These are phyloP conservation scores for Emergomyces orientalis DNA, from an alignment of 2,329 filamentous ascomycete species.

Conservation along the genomic window DNA sequence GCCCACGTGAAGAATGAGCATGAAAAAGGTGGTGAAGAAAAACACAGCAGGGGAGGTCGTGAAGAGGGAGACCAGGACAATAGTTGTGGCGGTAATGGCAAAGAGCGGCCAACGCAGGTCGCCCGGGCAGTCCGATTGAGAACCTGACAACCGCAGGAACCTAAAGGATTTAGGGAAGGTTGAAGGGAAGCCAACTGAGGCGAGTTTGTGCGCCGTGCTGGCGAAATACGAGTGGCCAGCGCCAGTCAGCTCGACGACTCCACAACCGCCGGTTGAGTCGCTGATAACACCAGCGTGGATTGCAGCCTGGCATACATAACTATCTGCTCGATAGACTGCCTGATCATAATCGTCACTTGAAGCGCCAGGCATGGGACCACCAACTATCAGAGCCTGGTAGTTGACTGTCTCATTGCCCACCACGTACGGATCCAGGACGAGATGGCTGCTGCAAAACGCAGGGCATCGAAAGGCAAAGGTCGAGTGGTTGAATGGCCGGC, in stretches of 20 bases:
- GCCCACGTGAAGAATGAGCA: slow-evolving; percentile 81
- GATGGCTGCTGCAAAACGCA: slow-evolving; percentile 42
- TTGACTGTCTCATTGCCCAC: slow-evolving; percentile 45
- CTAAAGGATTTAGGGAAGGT: slow-evolving; percentile 82
- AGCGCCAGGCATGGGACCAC: slow-evolving; percentile 35
- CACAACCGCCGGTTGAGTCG: slow-evolving; percentile 66
- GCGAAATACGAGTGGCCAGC: slow-evolving; percentile 54
- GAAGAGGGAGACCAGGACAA: slow-evolving; percentile 68
- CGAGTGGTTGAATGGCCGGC: slow-evolving; percentile 46
- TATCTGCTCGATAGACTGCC: slow-evolving; percentile 75
- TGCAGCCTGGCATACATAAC: slow-evolving; percentile 75
- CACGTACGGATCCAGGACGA: slow-evolving; percentile 42
- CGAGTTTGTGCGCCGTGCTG: slow-evolving; percentile 62
- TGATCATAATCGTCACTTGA: slow-evolving; percentile 17
- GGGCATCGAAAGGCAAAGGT: slow-evolving; percentile 48
- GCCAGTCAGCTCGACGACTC: slow-evolving; percentile 66
- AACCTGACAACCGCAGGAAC: slow-evolving; percentile 53
- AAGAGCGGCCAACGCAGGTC: slow-evolving; percentile 81
- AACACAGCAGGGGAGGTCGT: slow-evolving; percentile 70
- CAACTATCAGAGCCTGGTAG: slow-evolving; percentile 45
- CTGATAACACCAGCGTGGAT: slow-evolving; percentile 74
- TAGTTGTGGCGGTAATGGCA: slow-evolving; percentile 70
- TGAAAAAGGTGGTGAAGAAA: slow-evolving; percentile 73
- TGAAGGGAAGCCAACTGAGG: slow-evolving; percentile 69
- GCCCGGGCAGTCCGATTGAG: slow-evolving; percentile 53